phyloP scores from a whole-genome alignment of 2,329 filamentous ascomycete species.

The Trichoderma sp. region DNA sequence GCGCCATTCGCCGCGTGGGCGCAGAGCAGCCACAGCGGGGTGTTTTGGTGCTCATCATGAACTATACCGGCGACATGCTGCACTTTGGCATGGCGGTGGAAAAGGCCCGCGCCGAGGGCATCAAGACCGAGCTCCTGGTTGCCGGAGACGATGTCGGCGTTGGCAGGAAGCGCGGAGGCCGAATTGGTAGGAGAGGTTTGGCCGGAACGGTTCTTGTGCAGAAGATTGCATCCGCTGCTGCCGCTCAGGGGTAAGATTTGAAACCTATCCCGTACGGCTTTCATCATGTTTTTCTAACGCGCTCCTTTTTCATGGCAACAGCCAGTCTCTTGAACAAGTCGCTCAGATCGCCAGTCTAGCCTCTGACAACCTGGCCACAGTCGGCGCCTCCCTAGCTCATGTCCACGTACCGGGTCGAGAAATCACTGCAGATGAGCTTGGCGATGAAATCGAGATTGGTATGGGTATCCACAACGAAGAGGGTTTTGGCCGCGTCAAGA shows the following conservation, averaged over 20 bases:
- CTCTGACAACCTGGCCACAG: constrained; percentile 52
- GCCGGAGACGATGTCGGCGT: constrained; percentile 75
- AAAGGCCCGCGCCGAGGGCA: constrained; percentile 63
- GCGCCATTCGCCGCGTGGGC: constrained; percentile 63
- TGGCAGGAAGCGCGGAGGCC: constrained; percentile 64
- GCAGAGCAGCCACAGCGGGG: constrained; percentile 54
- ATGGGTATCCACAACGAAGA: constrained; percentile 32
- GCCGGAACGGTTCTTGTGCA: constrained; percentile 66
- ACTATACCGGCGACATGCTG: constrained; percentile 71
- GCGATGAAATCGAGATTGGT: constrained; percentile 61
- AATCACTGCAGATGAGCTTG: constrained; percentile 37
- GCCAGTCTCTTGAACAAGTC: constrained; percentile 46
- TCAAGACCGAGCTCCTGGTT: constrained; percentile 68
- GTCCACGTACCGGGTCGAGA: constrained; percentile 57
- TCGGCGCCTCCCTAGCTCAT: constrained; percentile 54
- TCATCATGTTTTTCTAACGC: background rate
- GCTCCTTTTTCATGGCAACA: background rate
- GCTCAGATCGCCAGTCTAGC: constrained; percentile 43
- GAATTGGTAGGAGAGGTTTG: constrained; percentile 71
- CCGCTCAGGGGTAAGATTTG: constrained; percentile 35
- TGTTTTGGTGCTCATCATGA: constrained; percentile 72
- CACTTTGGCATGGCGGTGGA: constrained; percentile 77
- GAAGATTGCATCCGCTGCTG: constrained; percentile 66
- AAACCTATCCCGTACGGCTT: background rate
- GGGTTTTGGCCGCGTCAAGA: constrained; percentile 49